phyloP scores from a whole-genome alignment of 805 yeast species.

The Metschnikowia bowlesiae region DNA sequence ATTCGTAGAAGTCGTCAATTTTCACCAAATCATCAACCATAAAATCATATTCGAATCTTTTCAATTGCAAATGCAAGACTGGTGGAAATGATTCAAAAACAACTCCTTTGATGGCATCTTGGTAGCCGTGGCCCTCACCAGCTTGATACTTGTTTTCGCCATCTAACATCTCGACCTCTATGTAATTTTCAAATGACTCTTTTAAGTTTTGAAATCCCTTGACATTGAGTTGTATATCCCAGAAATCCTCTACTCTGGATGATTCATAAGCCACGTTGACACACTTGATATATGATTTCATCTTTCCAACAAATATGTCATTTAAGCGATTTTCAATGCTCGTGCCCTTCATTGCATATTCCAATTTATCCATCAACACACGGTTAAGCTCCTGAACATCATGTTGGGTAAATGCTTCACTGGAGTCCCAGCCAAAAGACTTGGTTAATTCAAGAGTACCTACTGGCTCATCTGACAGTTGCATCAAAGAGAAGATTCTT shows the following conservation, averaged over 20 bases:
- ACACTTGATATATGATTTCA: constrained; percentile 93
- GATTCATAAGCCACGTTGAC: constrained; percentile 91
- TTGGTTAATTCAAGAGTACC: constrained; percentile 83
- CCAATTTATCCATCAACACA: constrained; percentile 90
- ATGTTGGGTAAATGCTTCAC: constrained; percentile 95
- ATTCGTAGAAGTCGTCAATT: constrained; percentile 88
- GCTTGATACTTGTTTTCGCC: constrained; percentile 98
- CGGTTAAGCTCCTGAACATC: constrained; percentile 97
- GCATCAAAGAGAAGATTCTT: constrained; percentile 75
- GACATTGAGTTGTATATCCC: constrained; percentile 97
- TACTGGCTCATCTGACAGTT: constrained; percentile 68
- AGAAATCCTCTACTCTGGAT: constrained; percentile 86
- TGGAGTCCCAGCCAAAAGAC: constrained; percentile 95
- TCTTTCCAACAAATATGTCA: constrained; percentile 89
- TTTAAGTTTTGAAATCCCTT: constrained; percentile 69
- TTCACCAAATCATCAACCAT: constrained; percentile 83
- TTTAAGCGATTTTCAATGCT: constrained; percentile 53
- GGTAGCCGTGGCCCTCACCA: constrained; percentile 75
- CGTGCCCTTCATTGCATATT: constrained; percentile 86
- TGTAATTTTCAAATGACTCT: constrained; percentile 79
- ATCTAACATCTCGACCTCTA: constrained; percentile 80
- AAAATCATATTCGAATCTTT: constrained; percentile 92
- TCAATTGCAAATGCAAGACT: constrained; percentile 86
- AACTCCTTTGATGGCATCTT: constrained; percentile 96
- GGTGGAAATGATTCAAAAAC: constrained; percentile 88